Conservation (phyloP, 176 grass and related monocot genomes). For the Raddia guianensis region DNA sequence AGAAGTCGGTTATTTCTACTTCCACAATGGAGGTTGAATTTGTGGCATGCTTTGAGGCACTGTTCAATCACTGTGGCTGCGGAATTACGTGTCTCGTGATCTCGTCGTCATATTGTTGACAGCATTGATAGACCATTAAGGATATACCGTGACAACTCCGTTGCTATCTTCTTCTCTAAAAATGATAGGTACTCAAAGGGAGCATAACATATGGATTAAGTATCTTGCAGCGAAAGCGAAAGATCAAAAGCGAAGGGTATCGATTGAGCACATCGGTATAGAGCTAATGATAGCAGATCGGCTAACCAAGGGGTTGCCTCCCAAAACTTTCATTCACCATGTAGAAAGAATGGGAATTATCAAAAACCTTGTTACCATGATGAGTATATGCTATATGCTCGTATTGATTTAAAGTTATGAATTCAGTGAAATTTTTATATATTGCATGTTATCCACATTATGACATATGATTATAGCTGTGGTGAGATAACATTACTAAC, state of each 20-base stretch:
- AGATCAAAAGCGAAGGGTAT: conserved; percentile 10
- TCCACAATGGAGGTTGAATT: too few species aligned
- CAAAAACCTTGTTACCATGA: too few species aligned
- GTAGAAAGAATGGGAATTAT: too few species aligned
- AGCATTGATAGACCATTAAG: neutral
- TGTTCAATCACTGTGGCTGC: too few species aligned
- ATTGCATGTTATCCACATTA: neutral
- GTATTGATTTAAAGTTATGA: too few species aligned
- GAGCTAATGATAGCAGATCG: conserved; percentile 8
- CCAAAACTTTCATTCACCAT: too few species aligned
- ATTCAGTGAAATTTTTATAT: neutral
- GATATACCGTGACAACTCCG: conserved; percentile 3
- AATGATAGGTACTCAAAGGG: neutral
- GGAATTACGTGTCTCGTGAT: neutral
- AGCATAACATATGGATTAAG: conserved; percentile 8
- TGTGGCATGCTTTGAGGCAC: too few species aligned
- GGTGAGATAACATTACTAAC: neutral
- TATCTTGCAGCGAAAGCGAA: conserved; percentile 11
- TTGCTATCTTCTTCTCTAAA: neutral
- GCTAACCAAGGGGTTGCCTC: neutral
- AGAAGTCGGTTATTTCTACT: too few species aligned
- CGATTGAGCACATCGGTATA: neutral
- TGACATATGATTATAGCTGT: neutral
- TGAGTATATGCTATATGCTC: too few species aligned
- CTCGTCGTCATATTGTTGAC: neutral